These are phyloP conservation scores for Paecilomyces fulvus DNA, from an alignment of 2,329 filamentous ascomycete genomes.

Conservation along the genomic window DNA sequence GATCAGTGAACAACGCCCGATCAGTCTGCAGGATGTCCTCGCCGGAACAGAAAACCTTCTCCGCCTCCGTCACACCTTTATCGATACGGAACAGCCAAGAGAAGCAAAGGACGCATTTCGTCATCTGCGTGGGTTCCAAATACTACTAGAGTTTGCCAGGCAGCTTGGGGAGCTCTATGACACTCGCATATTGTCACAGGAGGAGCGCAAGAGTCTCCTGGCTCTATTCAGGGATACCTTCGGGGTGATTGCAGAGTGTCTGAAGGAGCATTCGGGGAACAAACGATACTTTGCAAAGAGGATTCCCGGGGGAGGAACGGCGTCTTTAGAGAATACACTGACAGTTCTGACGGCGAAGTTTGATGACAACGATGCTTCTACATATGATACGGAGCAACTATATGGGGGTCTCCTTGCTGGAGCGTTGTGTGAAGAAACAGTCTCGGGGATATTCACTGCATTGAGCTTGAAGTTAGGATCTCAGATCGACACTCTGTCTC, in stretches of 20 bases:
- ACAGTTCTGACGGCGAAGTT: slow-evolving; percentile 56
- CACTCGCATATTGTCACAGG: slow-evolving; percentile 47
- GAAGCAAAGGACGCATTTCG: slow-evolving; percentile 72
- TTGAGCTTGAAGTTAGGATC: slow-evolving; percentile 22
- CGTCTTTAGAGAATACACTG: slow-evolving; percentile 62
- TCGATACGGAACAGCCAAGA: slow-evolving; percentile 42
- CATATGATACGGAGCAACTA: slow-evolving; percentile 61
- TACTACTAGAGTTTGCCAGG: slow-evolving; percentile 60
- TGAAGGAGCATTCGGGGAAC: slow-evolving; percentile 77
- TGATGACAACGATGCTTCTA: slow-evolving; percentile 17
- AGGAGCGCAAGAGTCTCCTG: slow-evolving; percentile 59
- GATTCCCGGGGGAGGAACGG: slow-evolving; percentile 71
- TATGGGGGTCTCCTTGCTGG: slow-evolving; percentile 79
- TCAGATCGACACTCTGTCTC: slow-evolving; percentile 6
- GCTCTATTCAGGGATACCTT: slow-evolving; percentile 50
- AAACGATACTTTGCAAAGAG: slow-evolving; percentile 73
- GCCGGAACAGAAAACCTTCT: slow-evolving; percentile 50
- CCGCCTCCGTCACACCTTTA: slow-evolving; percentile 57
- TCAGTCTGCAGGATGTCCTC: slow-evolving; percentile 24
- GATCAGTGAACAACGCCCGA: slow-evolving; percentile 20
- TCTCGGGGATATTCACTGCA: slow-evolving; percentile 57
- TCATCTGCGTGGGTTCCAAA: slow-evolving; percentile 68
- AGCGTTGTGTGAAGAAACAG: slow-evolving; percentile 66
- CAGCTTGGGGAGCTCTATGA: slow-evolving; percentile 70
- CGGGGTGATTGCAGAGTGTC: slow-evolving; percentile 61